Evolutionary conservation across 805 yeast species (phyloP).

Genomic region (Spathaspora sp.): DNA sequence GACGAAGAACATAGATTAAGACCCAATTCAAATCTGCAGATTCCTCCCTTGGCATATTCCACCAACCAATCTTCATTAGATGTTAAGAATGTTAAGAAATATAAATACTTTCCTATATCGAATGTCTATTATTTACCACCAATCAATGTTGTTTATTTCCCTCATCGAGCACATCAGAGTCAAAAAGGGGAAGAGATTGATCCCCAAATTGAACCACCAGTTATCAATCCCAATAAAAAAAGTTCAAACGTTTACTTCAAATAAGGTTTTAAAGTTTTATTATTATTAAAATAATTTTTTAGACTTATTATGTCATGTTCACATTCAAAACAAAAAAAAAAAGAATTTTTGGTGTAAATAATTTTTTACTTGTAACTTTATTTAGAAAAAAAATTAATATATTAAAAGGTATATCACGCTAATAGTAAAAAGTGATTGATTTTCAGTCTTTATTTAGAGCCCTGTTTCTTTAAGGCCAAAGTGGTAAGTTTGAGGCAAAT

Average conservation of each 20-base stretch:
- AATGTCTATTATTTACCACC: conserved; percentile 52
- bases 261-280: conserved; percentile 2
- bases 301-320: neutral
- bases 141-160: conserved; percentile 52
- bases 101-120: conserved; percentile 50
- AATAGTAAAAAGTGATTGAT: no score
- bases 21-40: conserved; percentile 2
- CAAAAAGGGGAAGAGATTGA: conserved; percentile 8
- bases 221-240: conserved; percentile 13
- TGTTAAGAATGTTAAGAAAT: conserved; percentile 15
- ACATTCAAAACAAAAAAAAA: no score
- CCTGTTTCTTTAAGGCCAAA: neutral
- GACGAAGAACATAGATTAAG: conserved; percentile 10
- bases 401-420: neutral
- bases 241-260: conserved; percentile 24
- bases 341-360: neutral
- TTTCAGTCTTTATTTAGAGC: neutral
- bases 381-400: neutral
- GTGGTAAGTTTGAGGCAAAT: neutral
- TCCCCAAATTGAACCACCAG: conserved; percentile 9
- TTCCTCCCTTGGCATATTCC: conserved; percentile 12
- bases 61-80: conserved; percentile 8
- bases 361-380: neutral
- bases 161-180: conserved; percentile 48
- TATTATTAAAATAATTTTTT: neutral